Percentiles rank a stretch among this genome's conserved stretches.
These are phyloP conservation scores for Apophysomyces ossiformis DNA, from an alignment of 371 early-diverging fungal genomes.

Conservation along the genomic window DNA sequence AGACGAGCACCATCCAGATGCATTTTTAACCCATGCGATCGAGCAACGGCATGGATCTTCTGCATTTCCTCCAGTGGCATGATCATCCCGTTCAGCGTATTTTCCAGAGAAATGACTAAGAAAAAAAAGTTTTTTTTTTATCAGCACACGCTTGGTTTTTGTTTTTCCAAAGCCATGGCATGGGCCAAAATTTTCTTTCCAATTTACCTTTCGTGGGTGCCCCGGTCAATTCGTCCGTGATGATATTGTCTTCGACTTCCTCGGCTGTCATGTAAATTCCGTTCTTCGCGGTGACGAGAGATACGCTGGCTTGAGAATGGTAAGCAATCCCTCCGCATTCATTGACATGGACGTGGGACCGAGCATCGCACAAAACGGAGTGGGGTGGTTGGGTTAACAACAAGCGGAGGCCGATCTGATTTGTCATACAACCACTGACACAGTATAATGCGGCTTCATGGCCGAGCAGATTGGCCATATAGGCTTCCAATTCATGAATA, in stretches of 20 bases:
- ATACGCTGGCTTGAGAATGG: constrained; percentile 75
- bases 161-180: not conserved
- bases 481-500: constrained; percentile 65
- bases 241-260: constrained; percentile 53
- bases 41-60: constrained; percentile 61
- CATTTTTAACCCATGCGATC: constrained; percentile 54
- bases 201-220: constrained; percentile 31
- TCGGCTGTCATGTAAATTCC: constrained; percentile 67
- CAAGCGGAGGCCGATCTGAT: constrained; percentile 84
- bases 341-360: constrained; percentile 79
- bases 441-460: constrained; percentile 83
- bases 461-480: constrained; percentile 71
- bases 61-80: constrained; percentile 76
- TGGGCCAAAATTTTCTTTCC: not conserved
- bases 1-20: constrained; percentile 92
- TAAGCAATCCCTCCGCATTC: constrained; percentile 85
- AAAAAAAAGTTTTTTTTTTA: constrained; percentile 19
- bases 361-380: constrained; percentile 75
- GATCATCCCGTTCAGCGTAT: constrained; percentile 84
- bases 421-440: constrained; percentile 83
- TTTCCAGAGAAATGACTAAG: constrained; percentile 81
- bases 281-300: constrained; percentile 65
- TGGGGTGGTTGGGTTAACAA: constrained; percentile 81
- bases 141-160: not conserved
- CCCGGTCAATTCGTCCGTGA: constrained; percentile 25